These are phyloP conservation scores for Sphaerostilbella broomeana DNA, from an alignment of 2,329 filamentous ascomycete genomes.

Conservation along the genomic window DNA sequence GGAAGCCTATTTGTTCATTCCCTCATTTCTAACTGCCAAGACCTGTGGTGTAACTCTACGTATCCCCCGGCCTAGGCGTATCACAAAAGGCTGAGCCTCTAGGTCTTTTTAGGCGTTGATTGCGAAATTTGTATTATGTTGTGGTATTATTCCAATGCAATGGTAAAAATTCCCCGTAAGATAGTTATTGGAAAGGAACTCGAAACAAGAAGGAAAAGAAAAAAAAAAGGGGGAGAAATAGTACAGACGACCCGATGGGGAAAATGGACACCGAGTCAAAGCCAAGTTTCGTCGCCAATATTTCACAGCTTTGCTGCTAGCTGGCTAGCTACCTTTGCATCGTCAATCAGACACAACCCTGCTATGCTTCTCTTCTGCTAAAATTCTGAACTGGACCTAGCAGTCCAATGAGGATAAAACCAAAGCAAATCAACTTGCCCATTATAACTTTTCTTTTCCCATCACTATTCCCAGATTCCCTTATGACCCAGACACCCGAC, in stretches of 20 bases:
- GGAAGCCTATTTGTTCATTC: too few relatives aligned
- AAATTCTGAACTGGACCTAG: background rate
- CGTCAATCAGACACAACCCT: background rate
- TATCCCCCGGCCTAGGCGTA: too few relatives aligned
- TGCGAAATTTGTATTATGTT: slow-evolving; percentile 11
- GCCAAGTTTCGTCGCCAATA: background rate
- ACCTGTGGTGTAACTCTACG: too few relatives aligned
- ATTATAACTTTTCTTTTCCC: slow-evolving; percentile 1
- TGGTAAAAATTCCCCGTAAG: slow-evolving; percentile 4
- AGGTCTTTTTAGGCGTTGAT: slow-evolving; percentile 9
- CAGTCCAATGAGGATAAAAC: slow-evolving; percentile 1
- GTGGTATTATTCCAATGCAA: slow-evolving; percentile 8
- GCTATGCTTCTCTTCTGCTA: too few relatives aligned
- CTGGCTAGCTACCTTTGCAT: slow-evolving; percentile 1
- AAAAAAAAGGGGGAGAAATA: slow-evolving; percentile 1
- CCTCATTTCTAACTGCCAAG: too few relatives aligned
- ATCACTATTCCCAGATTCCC: slow-evolving; percentile 3
- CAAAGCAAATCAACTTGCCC: slow-evolving; percentile 4
- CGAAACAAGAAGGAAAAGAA: background rate
- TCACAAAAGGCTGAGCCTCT: slow-evolving; percentile 8
- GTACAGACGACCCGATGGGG: slow-evolving; percentile 4
- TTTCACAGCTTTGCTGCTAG: slow-evolving; percentile 2
- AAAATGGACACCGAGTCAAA: slow-evolving; percentile 3
- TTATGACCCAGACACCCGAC: slow-evolving; percentile 7
- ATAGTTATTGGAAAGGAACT: too few relatives aligned